Evolutionary conservation across 306 rosid genomes (phyloP).

Genomic region (Dalbergia oliveri): DNA sequence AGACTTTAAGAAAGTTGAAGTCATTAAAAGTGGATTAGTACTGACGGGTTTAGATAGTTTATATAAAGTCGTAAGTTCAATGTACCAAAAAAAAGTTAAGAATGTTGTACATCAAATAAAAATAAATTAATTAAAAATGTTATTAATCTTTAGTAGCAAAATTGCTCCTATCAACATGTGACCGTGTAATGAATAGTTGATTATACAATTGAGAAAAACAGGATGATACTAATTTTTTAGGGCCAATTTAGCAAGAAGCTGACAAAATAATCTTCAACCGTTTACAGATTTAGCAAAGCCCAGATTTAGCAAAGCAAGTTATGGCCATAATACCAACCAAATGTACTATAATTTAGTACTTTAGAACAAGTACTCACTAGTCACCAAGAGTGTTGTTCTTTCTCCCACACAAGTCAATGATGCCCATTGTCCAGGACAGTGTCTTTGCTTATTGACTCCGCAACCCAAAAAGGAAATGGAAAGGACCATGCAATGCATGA

Average conservation of each 20-base stretch:
- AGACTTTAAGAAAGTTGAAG: background rate
- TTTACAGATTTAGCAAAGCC: conserved; percentile 42
- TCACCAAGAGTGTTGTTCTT: conserved; percentile 42
- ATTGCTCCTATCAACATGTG: conserved; percentile 53
- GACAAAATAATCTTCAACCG: conserved; percentile 65
- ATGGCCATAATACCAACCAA: conserved; percentile 31
- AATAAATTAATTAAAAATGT: background rate
- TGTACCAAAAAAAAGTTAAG: too few species aligned
- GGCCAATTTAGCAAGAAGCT: conserved; percentile 50
- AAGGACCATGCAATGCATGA: conserved; percentile 31
- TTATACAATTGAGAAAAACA: conserved; percentile 50
- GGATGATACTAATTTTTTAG: conserved; percentile 52
- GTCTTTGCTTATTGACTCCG: conserved; percentile 82
- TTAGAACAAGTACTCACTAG: conserved; percentile 47
- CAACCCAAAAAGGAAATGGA: conserved; percentile 53
- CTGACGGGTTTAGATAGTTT: too few species aligned
- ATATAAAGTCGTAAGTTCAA: too few species aligned
- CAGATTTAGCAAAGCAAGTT: conserved; percentile 25
- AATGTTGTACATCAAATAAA: too few species aligned
- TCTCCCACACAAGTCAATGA: conserved; percentile 60
- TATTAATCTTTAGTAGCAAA: conserved; percentile 43
- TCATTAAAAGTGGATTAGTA: too few species aligned
- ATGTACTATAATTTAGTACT: conserved; percentile 53
- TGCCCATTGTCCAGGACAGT: conserved; percentile 51
- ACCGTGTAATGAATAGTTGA: conserved; percentile 48